Evolutionary conservation across 306 rosid species (phyloP), one percentile per base, ranked within the genome.

Genomic region (Gynostemma pentaphyllum): DNA sequence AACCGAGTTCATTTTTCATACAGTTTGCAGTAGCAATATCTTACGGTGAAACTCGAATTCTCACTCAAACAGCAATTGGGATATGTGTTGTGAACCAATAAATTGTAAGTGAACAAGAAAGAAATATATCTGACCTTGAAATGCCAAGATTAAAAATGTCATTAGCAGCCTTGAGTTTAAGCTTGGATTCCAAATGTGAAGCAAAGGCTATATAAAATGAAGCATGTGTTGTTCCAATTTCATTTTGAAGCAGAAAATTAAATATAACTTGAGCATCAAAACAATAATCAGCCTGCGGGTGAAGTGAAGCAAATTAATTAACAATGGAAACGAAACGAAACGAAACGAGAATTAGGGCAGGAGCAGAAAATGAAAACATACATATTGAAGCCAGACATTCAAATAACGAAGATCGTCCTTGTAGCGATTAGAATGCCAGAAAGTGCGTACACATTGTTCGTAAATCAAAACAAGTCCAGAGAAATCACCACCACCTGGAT

Each of bases 351-450:
- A 16, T 4, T 11, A 62, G 9, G 40, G 70, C 32, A 14, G 37
- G n/a, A 62, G 32, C 12, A 70, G 54, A 15, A 22, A 29, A 26
- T 22, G 30, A 51, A 24, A 4, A 71, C 87, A 36, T 57, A 91
- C 97, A 69, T 91, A 91, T 88, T 88, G 96, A 60, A 91, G 73
- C 98, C 98, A 91, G 74, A 91, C 89, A 85, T 88, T 91, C 65
- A 91, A 87, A 74, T 85, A 91, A 62, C 96, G 95, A 34, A 91
- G 72, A 64, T 91, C 98, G 66, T 91, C 88, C 77, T 78, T 83
- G 74, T 91, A 88, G 72, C 73, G 81, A 30, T 82, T 88, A 0
- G 95, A 85, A 72, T 83, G 95, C 95, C 98, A 91, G 68, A 91
- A 91, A 3, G 95, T 80, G 19, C 95, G 95, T 30, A 85, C 89